phyloP scores from a whole-genome alignment of 1,139 yeast genomes.

The Geotrichum citri-aurantii region DNA sequence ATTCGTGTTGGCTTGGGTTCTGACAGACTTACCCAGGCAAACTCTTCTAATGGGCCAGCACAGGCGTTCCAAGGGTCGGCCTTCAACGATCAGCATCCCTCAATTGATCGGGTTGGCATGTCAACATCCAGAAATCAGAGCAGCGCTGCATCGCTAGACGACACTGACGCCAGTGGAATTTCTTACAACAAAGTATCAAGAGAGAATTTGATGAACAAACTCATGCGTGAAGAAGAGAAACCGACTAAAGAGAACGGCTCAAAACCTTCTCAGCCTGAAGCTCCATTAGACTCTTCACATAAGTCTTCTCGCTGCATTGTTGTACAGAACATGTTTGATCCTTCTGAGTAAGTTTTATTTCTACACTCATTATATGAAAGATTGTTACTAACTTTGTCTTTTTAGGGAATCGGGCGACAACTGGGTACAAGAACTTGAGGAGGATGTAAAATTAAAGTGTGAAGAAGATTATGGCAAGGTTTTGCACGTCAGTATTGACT shows the following conservation, averaged over 20 bases:
- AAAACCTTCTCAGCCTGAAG: neutral
- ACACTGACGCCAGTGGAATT: conserved; percentile 28
- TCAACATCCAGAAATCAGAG: conserved; percentile 16
- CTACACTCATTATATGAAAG: neutral
- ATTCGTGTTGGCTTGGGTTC: conserved; percentile 34
- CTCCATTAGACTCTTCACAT: conserved; percentile 14
- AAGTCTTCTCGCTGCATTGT: conserved; percentile 32
- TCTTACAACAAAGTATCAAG: conserved; percentile 30
- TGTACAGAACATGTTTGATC: conserved; percentile 37
- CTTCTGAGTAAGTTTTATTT: conserved; percentile 30
- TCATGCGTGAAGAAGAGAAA: conserved; percentile 35
- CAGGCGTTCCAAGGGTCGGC: conserved; percentile 20
- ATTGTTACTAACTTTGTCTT: conserved; percentile 2
- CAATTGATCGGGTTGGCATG: conserved; percentile 14
- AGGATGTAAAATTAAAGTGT: conserved; percentile 37
- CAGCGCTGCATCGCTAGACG: conserved; percentile 27
- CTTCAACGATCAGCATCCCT: conserved; percentile 15
- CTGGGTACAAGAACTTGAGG: conserved; percentile 37
- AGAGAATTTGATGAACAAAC: conserved; percentile 32
- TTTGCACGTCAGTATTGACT: conserved; percentile 34
- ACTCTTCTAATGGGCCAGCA: conserved; percentile 12
- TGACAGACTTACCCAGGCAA: conserved; percentile 19
- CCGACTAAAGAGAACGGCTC: neutral
- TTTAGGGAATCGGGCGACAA: conserved; percentile 34
- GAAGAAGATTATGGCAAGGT: conserved; percentile 38